Evolutionary conservation across 2,329 filamentous ascomycete genomes (phyloP).

Genomic region (Talaromyces sp.): DNA sequence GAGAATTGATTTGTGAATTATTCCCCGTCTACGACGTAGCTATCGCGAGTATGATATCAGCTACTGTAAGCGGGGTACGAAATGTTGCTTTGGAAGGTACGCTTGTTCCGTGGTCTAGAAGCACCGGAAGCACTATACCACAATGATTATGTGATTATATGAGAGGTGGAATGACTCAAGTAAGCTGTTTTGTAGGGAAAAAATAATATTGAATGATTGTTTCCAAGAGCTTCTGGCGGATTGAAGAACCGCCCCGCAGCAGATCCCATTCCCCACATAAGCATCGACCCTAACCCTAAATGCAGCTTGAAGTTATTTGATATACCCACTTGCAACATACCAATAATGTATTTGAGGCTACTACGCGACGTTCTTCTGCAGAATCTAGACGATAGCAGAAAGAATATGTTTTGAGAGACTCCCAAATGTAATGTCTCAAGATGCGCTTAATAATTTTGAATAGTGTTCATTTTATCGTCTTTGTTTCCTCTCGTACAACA

Average conservation of each 20-base stretch:
- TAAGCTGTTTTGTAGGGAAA: not conserved
- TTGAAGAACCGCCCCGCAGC: not conserved
- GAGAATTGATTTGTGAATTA: not conserved
- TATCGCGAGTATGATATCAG: not conserved
- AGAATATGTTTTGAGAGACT: no score
- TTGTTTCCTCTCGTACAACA: constrained; percentile 8
- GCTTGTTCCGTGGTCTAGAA: not conserved
- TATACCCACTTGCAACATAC: not conserved
- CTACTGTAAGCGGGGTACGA: not conserved
- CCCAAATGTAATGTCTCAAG: not conserved
- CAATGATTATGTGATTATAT: not conserved
- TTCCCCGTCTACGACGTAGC: not conserved
- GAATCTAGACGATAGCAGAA: not conserved
- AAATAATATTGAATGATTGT: not conserved
- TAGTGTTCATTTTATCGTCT: constrained; percentile 14
- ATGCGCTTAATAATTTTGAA: not conserved
- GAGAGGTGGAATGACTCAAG: not conserved
- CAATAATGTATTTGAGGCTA: not conserved
- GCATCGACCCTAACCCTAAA: not conserved
- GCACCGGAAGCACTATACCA: not conserved
- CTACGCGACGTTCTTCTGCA: not conserved
- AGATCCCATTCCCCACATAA: constrained; percentile 2
- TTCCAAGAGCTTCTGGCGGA: constrained; percentile 7
- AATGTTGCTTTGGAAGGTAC: not conserved
- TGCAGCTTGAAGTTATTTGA: not conserved